Evolutionary conservation across 768 basidiomycete species (phyloP), one percentile per base, ranked within the genome.

Genomic region (Hemileccinum rubropunctum): DNA sequence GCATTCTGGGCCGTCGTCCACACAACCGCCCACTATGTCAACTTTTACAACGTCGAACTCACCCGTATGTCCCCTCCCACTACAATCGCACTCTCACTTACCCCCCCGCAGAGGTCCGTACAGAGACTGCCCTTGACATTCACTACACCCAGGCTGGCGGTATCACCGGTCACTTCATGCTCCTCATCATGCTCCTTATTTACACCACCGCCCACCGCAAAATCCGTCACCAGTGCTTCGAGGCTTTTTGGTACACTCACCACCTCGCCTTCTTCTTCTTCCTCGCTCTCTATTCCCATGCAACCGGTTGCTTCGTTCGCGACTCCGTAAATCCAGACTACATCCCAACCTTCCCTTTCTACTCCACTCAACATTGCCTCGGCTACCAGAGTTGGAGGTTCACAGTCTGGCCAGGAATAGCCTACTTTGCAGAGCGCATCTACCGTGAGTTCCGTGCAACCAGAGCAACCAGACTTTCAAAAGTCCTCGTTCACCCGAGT

Each of bases 171-270:
- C 94, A 98, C 66, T 88, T 92, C 69, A 94, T 95, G 93, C 81
- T 95, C 36, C 74, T 97, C 52, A 84, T 94, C 67, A 93, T 98
- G 91, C 67, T 98, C 57, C 66, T 93, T 60, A 92, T 95, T 80
- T 95, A 95, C 67, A 81, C 88, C 35, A 94, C 92, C 18, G 92
- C 94, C 3, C 91, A 94, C 69, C 77, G 82, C 63, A 92, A 88
- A 70, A 84, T 98, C 55, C 87, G 94, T 58, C 69, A 79, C 52
- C 90, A 93, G 69, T 90, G 84, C 73, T 97, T 95, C 70, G 94
- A 98, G 68, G 91, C 82, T 1, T 98, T 98, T 76, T 95, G 93
- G 93, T 95, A 94, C 68, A 94, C 93, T 30, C 94, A 95, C 57
- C 94, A 95, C 58, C 81, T 94, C 35, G 91, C 90, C 11, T 91